Evolutionary conservation across 176 grass and related monocot genomes (phyloP).

Genomic region (Triticum urartu): DNA sequence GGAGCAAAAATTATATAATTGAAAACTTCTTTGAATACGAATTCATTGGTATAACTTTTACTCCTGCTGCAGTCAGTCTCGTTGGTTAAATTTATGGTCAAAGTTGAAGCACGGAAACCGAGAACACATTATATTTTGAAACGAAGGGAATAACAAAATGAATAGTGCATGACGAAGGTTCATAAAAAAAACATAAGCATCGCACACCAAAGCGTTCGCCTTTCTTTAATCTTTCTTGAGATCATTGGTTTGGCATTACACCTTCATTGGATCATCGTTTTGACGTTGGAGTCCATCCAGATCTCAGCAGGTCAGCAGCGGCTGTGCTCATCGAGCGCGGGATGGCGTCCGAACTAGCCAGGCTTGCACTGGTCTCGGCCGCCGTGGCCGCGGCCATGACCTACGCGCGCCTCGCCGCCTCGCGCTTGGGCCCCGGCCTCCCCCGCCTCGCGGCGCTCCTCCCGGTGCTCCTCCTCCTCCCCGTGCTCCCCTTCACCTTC

Average conservation of each 20-base stretch:
- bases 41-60: no score
- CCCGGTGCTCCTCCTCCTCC: conserved; percentile 55
- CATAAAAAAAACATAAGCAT: not conserved
- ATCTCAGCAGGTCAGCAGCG: not conserved
- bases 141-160: no score
- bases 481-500: conserved; percentile 56
- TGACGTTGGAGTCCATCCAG: not conserved
- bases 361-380: conserved; percentile 21
- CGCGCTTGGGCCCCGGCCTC: conserved; percentile 30
- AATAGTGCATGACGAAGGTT: no score
- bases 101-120: no score
- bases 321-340: not conserved
- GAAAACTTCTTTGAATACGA: no score
- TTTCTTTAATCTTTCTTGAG: not conserved
- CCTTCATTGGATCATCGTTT: not conserved
- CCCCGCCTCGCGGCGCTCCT: conserved; percentile 46
- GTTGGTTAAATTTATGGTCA: no score
- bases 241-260: not conserved
- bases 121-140: no score
- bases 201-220: not conserved
- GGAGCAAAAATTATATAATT: no score
- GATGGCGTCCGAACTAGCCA: not conserved
- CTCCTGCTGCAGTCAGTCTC: no score
- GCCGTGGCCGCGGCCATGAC: conserved; percentile 27
- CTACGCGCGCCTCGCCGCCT: conserved; percentile 52